phyloP scores from a whole-genome alignment of 2,329 filamentous ascomycete genomes.

The Cryphonectria naterciae region DNA sequence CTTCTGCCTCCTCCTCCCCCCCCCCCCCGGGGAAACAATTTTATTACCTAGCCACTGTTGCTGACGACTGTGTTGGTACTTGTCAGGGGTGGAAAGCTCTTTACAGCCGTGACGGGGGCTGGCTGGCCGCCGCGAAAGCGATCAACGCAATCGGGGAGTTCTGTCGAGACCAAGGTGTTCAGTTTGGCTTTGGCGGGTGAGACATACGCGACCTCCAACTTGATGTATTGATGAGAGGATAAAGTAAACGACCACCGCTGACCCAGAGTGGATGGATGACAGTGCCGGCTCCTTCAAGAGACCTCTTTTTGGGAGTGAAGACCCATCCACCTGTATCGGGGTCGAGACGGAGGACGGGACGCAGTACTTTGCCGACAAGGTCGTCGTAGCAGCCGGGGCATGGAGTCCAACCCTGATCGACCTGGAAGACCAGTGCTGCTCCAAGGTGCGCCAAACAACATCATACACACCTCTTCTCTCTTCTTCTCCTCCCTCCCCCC shows the following conservation, averaged over 20 bases:
- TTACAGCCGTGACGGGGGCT: constrained; percentile 48
- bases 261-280: background rate
- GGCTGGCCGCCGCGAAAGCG: constrained; percentile 51
- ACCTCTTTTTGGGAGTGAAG: constrained; percentile 43
- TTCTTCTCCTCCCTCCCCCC: background rate
- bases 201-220: constrained; percentile 2
- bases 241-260: background rate
- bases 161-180: constrained; percentile 43
- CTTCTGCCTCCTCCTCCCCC: too few relatives aligned
- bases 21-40: background rate
- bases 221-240: too few relatives aligned
- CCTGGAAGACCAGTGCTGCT: constrained; percentile 43
- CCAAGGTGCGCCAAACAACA: constrained; percentile 35
- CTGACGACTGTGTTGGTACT: background rate
- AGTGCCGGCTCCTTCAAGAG: constrained; percentile 49
- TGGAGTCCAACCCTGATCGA: constrained; percentile 43
- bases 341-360: constrained; percentile 47
- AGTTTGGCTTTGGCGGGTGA: constrained; percentile 46
- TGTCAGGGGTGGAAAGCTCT: constrained; percentile 50
- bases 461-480: background rate
- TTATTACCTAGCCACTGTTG: background rate
- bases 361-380: constrained; percentile 47
- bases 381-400: constrained; percentile 47
- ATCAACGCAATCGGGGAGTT: constrained; percentile 50
- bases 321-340: constrained; percentile 43